Conservation (phyloP, 2,329 filamentous ascomycete genomes). For the Rhexocercosporidium sp. region DNA sequence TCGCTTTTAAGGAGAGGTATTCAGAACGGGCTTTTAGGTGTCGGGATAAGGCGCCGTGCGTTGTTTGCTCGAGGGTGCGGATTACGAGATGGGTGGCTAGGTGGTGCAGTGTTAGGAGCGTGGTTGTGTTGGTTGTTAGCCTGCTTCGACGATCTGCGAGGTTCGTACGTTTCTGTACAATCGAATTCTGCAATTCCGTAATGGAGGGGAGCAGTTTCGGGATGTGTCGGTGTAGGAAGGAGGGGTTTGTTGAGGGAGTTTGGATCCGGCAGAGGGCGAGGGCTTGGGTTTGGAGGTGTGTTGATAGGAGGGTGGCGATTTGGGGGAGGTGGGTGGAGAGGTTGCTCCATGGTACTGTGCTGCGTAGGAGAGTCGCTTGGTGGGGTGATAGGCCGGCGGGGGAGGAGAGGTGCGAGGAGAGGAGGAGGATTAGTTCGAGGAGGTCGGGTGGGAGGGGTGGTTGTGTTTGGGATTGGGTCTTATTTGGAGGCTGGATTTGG, state of each 20-base stretch:
- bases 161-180: constrained; percentile 50
- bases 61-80: constrained; percentile 38
- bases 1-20: constrained; percentile 28
- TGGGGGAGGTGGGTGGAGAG: constrained; percentile 55
- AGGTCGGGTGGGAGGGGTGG: constrained; percentile 50
- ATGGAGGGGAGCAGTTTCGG: constrained; percentile 52
- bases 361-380: constrained; percentile 52
- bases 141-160: constrained; percentile 44
- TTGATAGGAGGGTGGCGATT: constrained; percentile 54
- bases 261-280: constrained; percentile 55
- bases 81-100: constrained; percentile 35
- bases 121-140: constrained; percentile 42
- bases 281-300: constrained; percentile 55
- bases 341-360: constrained; percentile 54
- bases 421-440: constrained; percentile 58
- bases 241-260: constrained; percentile 52
- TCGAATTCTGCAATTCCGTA: constrained; percentile 41
- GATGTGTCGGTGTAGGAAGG: constrained; percentile 63
- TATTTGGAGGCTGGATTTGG: background rate
- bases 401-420: constrained; percentile 51
- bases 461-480: constrained; percentile 25
- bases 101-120: constrained; percentile 34
- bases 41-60: constrained; percentile 37
- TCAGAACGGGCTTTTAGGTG: constrained; percentile 31
- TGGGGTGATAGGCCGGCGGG: constrained; percentile 44